Evolutionary conservation across 83 land plant species (phyloP).

Genomic region (Diphasiastrum complanatum): DNA sequence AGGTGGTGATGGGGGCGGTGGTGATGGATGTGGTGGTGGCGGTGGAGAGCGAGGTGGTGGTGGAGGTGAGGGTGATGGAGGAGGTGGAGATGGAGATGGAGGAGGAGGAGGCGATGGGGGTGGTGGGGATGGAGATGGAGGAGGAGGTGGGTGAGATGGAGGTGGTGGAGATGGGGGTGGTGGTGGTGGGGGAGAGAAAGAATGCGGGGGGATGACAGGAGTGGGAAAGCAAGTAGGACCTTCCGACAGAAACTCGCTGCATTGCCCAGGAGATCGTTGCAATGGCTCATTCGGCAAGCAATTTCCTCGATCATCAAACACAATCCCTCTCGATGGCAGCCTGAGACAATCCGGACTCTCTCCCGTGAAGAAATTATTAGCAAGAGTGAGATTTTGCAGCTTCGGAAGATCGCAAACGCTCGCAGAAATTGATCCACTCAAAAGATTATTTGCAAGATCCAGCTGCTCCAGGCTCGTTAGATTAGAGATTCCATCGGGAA

Average conservation of each 20-base stretch:
- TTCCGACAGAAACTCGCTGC: conserved; percentile 11
- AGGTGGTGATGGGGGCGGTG: too few relatives aligned
- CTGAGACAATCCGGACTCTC: conserved; percentile 39
- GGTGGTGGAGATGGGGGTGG: too few relatives aligned
- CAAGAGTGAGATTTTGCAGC: conserved; percentile 45
- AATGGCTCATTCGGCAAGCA: conserved; percentile 51
- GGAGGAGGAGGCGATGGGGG: too few relatives aligned
- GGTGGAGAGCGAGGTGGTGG: too few relatives aligned
- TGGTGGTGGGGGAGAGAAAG: not conserved
- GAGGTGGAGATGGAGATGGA: conserved; percentile 36
- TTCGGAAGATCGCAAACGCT: conserved; percentile 40
- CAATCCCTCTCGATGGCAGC: conserved; percentile 12
- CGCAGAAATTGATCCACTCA: conserved; percentile 50
- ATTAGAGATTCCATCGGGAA: conserved; percentile 39
- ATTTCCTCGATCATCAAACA: conserved; percentile 43
- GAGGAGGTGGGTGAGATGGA: too few relatives aligned
- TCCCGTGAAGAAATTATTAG: conserved; percentile 46
- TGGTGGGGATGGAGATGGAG: too few relatives aligned
- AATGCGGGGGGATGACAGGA: not conserved
- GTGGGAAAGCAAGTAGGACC: not conserved
- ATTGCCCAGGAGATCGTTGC: conserved; percentile 41
- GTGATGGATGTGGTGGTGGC: too few relatives aligned
- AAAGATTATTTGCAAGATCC: conserved; percentile 42
- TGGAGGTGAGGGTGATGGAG: too few relatives aligned
- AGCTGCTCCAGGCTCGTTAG: conserved; percentile 47